Evolutionary conservation across 2,329 filamentous ascomycete genomes (phyloP), one percentile per base, ranked within the genome.

Genomic region (Pseudogymnoascus sp.): DNA sequence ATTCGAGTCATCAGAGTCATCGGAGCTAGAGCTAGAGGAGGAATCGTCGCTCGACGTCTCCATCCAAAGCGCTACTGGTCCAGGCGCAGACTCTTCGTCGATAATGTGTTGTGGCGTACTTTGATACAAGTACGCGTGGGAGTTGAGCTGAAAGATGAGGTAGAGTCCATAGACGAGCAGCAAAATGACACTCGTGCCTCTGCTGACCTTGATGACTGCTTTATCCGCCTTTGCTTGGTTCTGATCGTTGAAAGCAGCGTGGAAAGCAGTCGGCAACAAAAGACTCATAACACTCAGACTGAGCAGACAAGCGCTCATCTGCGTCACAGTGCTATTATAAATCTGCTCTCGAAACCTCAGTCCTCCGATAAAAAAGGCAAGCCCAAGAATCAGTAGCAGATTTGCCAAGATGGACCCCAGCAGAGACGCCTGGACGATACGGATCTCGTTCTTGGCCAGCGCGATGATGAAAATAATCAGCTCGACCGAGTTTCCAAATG

Each of bases 271-370:
- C 1, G 93, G 92, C 11, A 97, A 78, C 26, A 96, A 83, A 22
- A 96, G 80, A 78, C 92, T 96, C 76, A 91, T 93, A 65, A 96
- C 93, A 72, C 90, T 93, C 75, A 96, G 76, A 79, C 91, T 96
- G 69, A 97, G 84, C 69, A 97, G 81, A 77, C 91, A 96, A 61
- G 93, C 93, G 73, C 91, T 96, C 91, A 96, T 96, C 74, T 97
- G 92, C 0, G 92, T 96, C 64, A 96, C 91, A 22, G 91, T 96
- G 76, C 87, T 95, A 77, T 96, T 97, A 78, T 96, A 97, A 66
- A 97, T 88, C 79, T 96, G 93, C 78, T 97, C 93, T 73, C 89
- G 88, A 75, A 86, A 96, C 66, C 91, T 87, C 62, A 96, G 78
- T 66, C 92, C 93, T 71, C 93, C 93, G 24, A 96, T 78, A 61